Conservation (phyloP, 1,284 basidiomycete genomes). For the Ustilago tritici region DNA sequence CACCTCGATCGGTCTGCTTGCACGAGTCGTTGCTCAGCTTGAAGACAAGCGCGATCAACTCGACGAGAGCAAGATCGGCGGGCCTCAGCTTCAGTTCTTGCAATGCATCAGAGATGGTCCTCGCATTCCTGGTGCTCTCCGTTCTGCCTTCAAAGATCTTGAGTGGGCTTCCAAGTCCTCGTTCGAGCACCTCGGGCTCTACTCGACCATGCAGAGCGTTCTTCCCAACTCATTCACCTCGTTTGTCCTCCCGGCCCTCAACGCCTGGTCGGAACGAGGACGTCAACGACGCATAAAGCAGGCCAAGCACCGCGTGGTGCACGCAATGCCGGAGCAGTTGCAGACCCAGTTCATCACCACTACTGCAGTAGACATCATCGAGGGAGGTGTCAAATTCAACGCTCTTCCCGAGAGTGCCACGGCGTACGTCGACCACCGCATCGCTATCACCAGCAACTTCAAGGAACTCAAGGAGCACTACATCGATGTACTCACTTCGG, state of each 20-base stretch:
- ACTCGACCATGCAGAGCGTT: slow-evolving; percentile 23
- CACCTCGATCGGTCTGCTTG: slow-evolving; percentile 46
- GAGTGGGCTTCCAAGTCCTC: slow-evolving; percentile 51
- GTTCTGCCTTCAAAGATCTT: slow-evolving; percentile 70
- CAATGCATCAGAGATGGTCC: slow-evolving; percentile 74
- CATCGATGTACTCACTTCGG: slow-evolving; percentile 71
- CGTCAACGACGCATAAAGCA: slow-evolving; percentile 33
- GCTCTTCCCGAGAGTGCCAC: slow-evolving; percentile 75
- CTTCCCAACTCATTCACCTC: slow-evolving; percentile 36
- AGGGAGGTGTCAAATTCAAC: slow-evolving; percentile 78
- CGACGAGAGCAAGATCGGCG: slow-evolving; percentile 36
- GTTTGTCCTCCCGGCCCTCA: slow-evolving; percentile 25
- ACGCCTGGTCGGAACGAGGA: slow-evolving; percentile 37
- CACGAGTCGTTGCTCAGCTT: slow-evolving; percentile 38
- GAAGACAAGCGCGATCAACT: slow-evolving; percentile 45
- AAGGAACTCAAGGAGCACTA: slow-evolving; percentile 72
- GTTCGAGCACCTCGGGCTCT: slow-evolving; percentile 25
- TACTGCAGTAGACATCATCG: slow-evolving; percentile 78
- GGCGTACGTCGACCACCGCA: slow-evolving; percentile 76
- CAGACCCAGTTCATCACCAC: slow-evolving; percentile 76
- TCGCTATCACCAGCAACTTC: slow-evolving; percentile 74
- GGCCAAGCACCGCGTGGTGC: slow-evolving; percentile 25
- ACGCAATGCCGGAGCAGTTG: slow-evolving; percentile 41
- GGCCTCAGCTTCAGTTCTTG: slow-evolving; percentile 70
- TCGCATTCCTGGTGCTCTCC: slow-evolving; percentile 71